phyloP scores from a whole-genome alignment of 768 basidiomycete species.

The Suillus luteus region DNA sequence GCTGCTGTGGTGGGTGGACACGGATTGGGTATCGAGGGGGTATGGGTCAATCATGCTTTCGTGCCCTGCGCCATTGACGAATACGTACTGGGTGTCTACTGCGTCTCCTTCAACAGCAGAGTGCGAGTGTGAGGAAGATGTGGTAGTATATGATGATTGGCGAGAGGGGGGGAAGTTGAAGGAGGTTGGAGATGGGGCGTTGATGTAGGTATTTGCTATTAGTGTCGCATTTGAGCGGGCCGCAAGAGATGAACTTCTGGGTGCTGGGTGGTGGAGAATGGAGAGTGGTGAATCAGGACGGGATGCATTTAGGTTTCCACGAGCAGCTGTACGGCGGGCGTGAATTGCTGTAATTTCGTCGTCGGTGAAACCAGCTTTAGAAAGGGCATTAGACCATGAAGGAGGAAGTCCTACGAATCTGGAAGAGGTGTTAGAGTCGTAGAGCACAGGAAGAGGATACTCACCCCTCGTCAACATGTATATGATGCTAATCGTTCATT shows the following conservation, averaged over 20 bases:
- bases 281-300: conserved; percentile 30
- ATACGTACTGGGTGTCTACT: conserved; percentile 22
- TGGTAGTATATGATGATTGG: background rate
- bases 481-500: conserved; percentile 55
- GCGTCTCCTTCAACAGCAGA: background rate
- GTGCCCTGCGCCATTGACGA: conserved; percentile 27
- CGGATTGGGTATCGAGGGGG: conserved; percentile 24
- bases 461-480: conserved; percentile 78
- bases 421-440: conserved; percentile 8
- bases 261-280: conserved; percentile 26
- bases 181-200: background rate
- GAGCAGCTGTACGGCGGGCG: conserved; percentile 33
- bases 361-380: conserved; percentile 62
- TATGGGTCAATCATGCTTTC: conserved; percentile 26
- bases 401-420: conserved; percentile 71
- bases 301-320: conserved; percentile 4
- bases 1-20: conserved; percentile 27
- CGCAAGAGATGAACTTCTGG: conserved; percentile 28
- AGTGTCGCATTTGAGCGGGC: conserved; percentile 1
- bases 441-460: conserved; percentile 23
- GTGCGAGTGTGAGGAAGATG: background rate
- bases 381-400: conserved; percentile 67
- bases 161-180: background rate
- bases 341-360: conserved; percentile 69
- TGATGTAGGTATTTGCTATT: background rate